Conservation (phyloP, 1,139 yeast genomes). For the Hanseniaspora uvarum region DNA sequence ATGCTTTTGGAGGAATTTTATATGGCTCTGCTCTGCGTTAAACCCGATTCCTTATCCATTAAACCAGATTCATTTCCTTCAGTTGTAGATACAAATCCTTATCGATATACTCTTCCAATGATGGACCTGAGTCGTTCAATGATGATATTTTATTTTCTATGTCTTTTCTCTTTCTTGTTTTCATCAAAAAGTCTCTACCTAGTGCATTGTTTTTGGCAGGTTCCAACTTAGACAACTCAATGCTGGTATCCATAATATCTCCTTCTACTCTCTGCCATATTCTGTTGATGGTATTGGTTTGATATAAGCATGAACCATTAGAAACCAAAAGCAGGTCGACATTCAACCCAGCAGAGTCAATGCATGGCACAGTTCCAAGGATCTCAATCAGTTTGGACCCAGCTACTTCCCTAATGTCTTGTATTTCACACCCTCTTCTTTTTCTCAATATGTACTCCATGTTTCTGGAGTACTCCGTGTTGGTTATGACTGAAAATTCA, state of each 20-base stretch:
- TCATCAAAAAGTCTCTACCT: constrained; percentile 81
- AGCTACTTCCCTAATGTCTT: constrained; percentile 46
- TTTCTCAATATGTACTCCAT: constrained; percentile 45
- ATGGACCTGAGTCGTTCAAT: constrained; percentile 43
- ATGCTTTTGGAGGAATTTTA: too few relatives aligned
- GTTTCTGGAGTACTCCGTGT: constrained; percentile 38
- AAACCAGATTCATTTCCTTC: constrained; percentile 11
- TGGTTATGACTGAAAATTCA: constrained; percentile 49
- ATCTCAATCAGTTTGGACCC: constrained; percentile 64
- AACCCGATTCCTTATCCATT: too few relatives aligned
- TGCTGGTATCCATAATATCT: constrained; percentile 67
- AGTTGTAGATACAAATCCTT: constrained; percentile 46
- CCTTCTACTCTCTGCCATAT: constrained; percentile 80
- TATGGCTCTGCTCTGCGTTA: background rate
- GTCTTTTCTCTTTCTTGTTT: constrained; percentile 83
- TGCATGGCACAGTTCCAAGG: constrained; percentile 66
- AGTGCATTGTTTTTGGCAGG: constrained; percentile 63
- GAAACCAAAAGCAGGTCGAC: constrained; percentile 71
- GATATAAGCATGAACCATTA: constrained; percentile 68
- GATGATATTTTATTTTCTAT: constrained; percentile 38
- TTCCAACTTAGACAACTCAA: constrained; percentile 54
- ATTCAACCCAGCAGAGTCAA: constrained; percentile 83
- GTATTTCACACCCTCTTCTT: constrained; percentile 57
- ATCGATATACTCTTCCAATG: constrained; percentile 60
- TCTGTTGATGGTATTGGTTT: constrained; percentile 45